Conservation (phyloP, 78 protist genomes). For the Acrasis kona region DNA sequence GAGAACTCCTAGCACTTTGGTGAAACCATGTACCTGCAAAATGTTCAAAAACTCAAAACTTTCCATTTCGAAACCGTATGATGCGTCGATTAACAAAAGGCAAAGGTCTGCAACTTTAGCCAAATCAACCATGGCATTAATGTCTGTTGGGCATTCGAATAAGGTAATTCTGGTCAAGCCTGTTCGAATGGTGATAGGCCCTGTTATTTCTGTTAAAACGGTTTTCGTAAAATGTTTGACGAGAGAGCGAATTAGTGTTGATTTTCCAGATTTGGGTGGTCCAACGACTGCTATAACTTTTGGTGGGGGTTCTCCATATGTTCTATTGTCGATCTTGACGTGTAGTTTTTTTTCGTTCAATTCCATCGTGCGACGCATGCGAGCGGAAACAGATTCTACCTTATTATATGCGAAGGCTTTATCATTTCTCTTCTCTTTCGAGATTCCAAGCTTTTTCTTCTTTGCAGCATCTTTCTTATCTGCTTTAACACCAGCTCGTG, state of each 20-base stretch:
- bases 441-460: background rate
- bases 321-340: background rate
- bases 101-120: constrained; percentile 96
- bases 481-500: background rate
- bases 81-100: constrained; percentile 90
- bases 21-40: constrained; percentile 94
- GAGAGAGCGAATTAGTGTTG: constrained; percentile 90
- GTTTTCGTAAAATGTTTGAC: constrained; percentile 85
- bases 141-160: constrained; percentile 89
- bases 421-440: background rate
- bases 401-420: background rate
- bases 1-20: constrained; percentile 90
- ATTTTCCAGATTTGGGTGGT: constrained; percentile 89
- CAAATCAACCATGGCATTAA: constrained; percentile 93
- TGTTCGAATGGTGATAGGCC: constrained; percentile 85
- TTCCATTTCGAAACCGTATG: constrained; percentile 97
- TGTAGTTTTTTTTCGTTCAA: background rate
- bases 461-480: background rate
- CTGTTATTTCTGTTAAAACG: constrained; percentile 62
- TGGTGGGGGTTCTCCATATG: constrained; percentile 76
- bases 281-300: constrained; percentile 84
- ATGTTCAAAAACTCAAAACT: constrained; percentile 97
- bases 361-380: background rate
- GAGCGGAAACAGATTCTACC: too few species aligned
- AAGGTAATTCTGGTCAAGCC: constrained; percentile 93